A percentile compares a stretch with the other conserved stretches of the same genome.
Evolutionary conservation across 768 basidiomycete genomes (phyloP).

Genomic region (Kwoniella dejecticola): DNA sequence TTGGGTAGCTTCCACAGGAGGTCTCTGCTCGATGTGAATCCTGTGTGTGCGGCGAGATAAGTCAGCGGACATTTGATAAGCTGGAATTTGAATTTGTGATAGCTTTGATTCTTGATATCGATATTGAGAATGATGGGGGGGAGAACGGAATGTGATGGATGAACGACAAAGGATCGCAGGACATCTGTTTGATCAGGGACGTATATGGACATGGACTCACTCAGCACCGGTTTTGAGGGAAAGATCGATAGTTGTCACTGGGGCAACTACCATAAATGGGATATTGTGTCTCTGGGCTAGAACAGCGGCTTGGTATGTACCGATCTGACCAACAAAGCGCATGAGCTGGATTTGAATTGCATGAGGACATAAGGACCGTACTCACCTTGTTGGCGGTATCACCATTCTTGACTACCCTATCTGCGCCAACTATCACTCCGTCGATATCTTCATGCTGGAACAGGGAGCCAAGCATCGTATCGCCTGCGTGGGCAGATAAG

Average conservation of each 20-base stretch:
- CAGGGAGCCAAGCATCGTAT: conserved; percentile 94
- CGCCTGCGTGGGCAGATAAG: no score
- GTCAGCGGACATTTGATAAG: no score
- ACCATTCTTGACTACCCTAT: conserved; percentile 85
- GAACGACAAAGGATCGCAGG: neutral
- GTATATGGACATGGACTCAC: no score
- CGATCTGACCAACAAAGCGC: conserved; percentile 61
- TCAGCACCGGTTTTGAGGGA: conserved; percentile 69
- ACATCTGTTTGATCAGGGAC: no score
- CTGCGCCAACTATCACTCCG: conserved; percentile 82
- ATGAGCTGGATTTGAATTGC: neutral
- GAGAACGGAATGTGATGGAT: neutral
- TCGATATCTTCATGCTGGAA: conserved; percentile 84
- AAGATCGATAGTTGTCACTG: conserved; percentile 88
- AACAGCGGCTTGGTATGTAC: conserved; percentile 95
- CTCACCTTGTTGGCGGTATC: conserved; percentile 93
- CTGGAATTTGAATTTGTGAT: no score
- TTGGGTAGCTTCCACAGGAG: conserved; percentile 80
- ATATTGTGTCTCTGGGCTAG: conserved; percentile 79
- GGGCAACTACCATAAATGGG: conserved; percentile 90
- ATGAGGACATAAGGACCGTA: neutral
- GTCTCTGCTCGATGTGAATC: conserved; percentile 92
- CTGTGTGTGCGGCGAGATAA: no score
- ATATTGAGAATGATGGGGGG: no score
- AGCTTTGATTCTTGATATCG: no score